Base-by-base conservation (phyloP, 2,329 filamentous ascomycete genomes). In the Aspergillus amoenus region DNA sequence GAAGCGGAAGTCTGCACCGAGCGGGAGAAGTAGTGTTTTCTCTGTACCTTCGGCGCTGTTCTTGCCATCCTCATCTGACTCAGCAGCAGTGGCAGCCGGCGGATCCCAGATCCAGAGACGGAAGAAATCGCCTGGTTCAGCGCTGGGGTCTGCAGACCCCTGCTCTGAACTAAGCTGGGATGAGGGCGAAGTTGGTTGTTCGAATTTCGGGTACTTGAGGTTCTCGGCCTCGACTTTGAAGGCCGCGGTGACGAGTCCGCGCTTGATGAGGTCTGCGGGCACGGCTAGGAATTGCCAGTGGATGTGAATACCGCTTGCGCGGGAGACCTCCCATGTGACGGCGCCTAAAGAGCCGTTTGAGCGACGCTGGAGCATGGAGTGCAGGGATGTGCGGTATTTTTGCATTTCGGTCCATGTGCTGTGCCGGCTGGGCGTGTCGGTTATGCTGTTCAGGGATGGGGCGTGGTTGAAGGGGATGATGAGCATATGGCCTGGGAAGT, bases 241-340 rank as follows among this genome's bases (percentile, higher is more conserved):
- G 0, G 88, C 93, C 0, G 90, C 91, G 71, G 96, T 91, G 0
- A 96, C 90, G 1, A 96, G 80, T 0, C 90, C 89, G 46, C 86
- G 85, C 18, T 76, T 78, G 50, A 96, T 83, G 44, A 91, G 78
- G 9, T 88, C 81, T 0, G 83, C 79, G 0, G 89, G 84, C 0
- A 95, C 80, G 1, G 94, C 91, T 30, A 97, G 78, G 64, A 95
- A 89, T 74, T 99, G 95, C 94, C 93, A 97, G 69, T 97, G 93
- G 1, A 88, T 82, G 71, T 99, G 94, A 55, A 97, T 87, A 54
- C 94, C 91, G 51, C 84, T 84, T 4, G 81, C 81, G 50, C 92
- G 88, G 70, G 88, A 93, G 66, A 99, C 93, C 76, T 97, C 94
- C 86, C 91, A 99, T 0, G 91, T 94, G 1, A 97, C 89, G 2